A percentile compares a stretch with the other conserved stretches of the same genome.
Conservation (phyloP, 1,284 basidiomycete species). For the Fistulinella staudtii region DNA sequence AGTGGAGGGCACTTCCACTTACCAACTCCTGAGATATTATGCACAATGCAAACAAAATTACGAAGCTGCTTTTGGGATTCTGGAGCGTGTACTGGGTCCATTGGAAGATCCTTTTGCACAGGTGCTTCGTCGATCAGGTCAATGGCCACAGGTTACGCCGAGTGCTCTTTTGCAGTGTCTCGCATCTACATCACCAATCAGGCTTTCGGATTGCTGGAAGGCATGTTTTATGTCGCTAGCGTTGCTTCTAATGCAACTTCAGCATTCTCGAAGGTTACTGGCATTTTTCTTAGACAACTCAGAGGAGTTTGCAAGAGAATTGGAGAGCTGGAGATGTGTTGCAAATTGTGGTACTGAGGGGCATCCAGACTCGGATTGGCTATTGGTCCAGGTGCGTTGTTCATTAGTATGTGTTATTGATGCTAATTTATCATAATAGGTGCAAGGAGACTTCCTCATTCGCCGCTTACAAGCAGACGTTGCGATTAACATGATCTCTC, state of each 20-base stretch:
- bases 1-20: neutral
- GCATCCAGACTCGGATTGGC: constrained; percentile 41
- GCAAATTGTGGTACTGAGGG: constrained; percentile 12
- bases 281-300: neutral
- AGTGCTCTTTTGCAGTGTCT: constrained; percentile 23
- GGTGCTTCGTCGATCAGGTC: neutral
- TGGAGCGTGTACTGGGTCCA: neutral
- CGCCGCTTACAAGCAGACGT: constrained; percentile 40
- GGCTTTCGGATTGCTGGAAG: constrained; percentile 24
- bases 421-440: constrained; percentile 24
- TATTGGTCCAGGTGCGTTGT: constrained; percentile 44
- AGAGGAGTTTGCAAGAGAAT: neutral
- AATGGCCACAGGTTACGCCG: constrained; percentile 28
- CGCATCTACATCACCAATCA: constrained; percentile 7
- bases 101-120: neutral
- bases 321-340: constrained; percentile 20
- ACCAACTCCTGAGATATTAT: neutral
- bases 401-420: constrained; percentile 24
- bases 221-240: constrained; percentile 27
- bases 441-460: constrained; percentile 40
- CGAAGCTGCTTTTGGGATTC: constrained; percentile 12
- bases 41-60: neutral
- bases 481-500: constrained; percentile 46
- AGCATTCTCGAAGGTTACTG: constrained; percentile 14
- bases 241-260: constrained; percentile 27